A percentile compares a stretch with the other conserved stretches of the same genome.
Conservation (phyloP, 345 rosid species). For the Carallia pectinifolia region DNA sequence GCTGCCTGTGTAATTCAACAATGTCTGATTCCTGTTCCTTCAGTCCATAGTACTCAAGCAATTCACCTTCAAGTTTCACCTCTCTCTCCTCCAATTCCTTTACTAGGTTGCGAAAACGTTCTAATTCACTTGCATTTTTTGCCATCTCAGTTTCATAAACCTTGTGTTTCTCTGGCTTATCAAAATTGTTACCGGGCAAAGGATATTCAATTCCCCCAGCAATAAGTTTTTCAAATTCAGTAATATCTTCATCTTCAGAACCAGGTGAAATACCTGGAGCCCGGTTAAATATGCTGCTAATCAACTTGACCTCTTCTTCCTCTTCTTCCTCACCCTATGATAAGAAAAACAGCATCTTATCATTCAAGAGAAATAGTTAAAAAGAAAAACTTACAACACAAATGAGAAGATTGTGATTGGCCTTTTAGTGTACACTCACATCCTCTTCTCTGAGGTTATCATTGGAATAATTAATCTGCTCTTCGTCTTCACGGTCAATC, state of each 20-base stretch:
- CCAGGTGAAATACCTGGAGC: slow-evolving; percentile 41
- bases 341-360: background rate
- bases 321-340: slow-evolving; percentile 56
- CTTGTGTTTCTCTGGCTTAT: slow-evolving; percentile 54
- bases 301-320: slow-evolving; percentile 89
- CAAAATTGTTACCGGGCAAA: slow-evolving; percentile 48
- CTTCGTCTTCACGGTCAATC: slow-evolving; percentile 32
- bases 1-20: slow-evolving; percentile 74
- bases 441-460: slow-evolving; percentile 48
- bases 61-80: slow-evolving; percentile 87
- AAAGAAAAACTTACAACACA: background rate
- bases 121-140: slow-evolving; percentile 67
- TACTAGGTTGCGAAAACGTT: slow-evolving; percentile 64
- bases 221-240: slow-evolving; percentile 75
- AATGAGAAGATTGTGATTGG: background rate
- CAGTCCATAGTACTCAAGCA: slow-evolving; percentile 89
- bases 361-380: background rate
- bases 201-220: slow-evolving; percentile 81
- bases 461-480: slow-evolving; percentile 41
- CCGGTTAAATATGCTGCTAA: slow-evolving; percentile 67
- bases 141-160: slow-evolving; percentile 69
- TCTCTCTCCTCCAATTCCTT: slow-evolving; percentile 88
- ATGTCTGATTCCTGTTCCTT: slow-evolving; percentile 88
- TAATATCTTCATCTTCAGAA: slow-evolving; percentile 60
- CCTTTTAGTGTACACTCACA: slow-evolving; percentile 42